These are phyloP conservation scores for Quercus lobata DNA, from an alignment of 331 rosid genomes.

Conservation along the genomic window DNA sequence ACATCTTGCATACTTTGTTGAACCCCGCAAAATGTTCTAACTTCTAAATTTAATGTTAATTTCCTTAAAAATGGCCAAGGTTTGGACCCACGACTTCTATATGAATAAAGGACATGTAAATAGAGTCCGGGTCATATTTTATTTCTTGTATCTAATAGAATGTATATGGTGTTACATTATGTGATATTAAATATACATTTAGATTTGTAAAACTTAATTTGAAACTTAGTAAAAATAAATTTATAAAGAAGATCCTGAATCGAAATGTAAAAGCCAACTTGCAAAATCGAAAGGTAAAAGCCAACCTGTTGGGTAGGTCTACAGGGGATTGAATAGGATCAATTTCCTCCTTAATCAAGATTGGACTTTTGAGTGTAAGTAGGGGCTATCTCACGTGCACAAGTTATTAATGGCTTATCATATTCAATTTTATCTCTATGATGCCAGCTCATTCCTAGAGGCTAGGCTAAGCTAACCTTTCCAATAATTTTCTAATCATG, in stretches of 20 bases:
- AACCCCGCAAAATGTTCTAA: no score
- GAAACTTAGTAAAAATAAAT: no score
- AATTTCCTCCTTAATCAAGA: no score
- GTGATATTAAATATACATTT: no score
- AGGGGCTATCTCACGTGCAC: neutral
- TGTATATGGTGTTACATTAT: no score
- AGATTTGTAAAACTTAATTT: no score
- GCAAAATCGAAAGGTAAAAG: neutral
- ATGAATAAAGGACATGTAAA: neutral
- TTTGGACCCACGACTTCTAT: neutral
- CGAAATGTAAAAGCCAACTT: no score
- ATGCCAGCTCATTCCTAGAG: neutral
- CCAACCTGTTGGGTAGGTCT: neutral
- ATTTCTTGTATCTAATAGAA: no score
- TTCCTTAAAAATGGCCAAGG: neutral
- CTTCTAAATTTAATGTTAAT: neutral
- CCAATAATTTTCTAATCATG: neutral
- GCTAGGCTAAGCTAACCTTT: neutral
- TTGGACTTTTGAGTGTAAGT: neutral
- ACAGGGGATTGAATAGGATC: no score
- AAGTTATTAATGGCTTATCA: neutral
- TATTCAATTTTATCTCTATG: neutral
- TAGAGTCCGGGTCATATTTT: no score
- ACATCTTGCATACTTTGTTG: no score
- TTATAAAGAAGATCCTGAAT: no score